Conservation (phyloP, 306 rosid genomes). For the Cyamopsis tetragonoloba region DNA sequence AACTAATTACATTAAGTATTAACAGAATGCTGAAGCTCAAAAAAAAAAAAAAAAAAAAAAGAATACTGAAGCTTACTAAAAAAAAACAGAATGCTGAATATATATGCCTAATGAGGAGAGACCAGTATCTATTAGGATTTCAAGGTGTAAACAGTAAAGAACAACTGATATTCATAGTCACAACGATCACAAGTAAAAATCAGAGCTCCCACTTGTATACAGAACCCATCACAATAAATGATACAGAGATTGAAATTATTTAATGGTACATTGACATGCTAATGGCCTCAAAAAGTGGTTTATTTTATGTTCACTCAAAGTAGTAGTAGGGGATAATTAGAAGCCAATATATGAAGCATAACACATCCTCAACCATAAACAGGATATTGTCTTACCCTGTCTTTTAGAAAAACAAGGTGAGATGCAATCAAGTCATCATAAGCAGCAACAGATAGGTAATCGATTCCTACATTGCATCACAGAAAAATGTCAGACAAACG, state of each 20-base stretch:
- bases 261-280: not conserved
- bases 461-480: conserved; percentile 31
- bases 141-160: not conserved
- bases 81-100: too few relatives aligned
- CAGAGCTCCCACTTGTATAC: not conserved
- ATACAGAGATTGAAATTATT: not conserved
- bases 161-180: not conserved
- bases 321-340: conserved; percentile 2
- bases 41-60: too few relatives aligned
- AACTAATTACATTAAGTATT: too few relatives aligned
- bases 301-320: not conserved
- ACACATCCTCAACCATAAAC: not conserved
- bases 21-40: too few relatives aligned
- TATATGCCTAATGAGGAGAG: too few relatives aligned
- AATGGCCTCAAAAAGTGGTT: not conserved
- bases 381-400: conserved; percentile 32
- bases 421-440: conserved; percentile 39
- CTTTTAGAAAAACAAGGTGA: conserved; percentile 43
- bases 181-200: conserved; percentile 1
- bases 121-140: not conserved
- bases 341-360: not conserved
- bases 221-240: not conserved
- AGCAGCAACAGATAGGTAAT: conserved; percentile 45
- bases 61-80: too few relatives aligned
- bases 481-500: conserved; percentile 24